Evolutionary conservation across 176 grass and related monocot species (phyloP), one percentile per base, ranked within the genome.

Genomic region (Aegilops longissima): DNA sequence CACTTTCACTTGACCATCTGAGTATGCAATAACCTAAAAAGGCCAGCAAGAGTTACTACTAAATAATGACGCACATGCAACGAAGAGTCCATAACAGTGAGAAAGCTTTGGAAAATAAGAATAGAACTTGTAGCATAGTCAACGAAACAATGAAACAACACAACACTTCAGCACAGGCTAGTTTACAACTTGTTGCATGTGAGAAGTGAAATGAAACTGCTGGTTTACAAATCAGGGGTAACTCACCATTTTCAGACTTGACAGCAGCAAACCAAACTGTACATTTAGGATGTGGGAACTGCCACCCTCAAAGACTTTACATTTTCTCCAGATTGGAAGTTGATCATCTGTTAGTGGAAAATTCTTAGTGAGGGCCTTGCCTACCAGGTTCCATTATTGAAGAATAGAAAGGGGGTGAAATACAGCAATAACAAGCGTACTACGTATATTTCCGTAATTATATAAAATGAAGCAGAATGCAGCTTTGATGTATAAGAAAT

Each of bases 1-100:
- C 20, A 96, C 86, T 85, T 96, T 98, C n/a, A 96, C 92, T 90
- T 93, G 90, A 73, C 97, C 92, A 93, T 98, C 89, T 84, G 97
- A 94, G 89, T 93, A 93, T 63, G 97, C 90, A 83, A 81, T 87
- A 89, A 99, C 88, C 97, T 99, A 79, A 10, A 71, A n/a, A 80
- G 49, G 77, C 5, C 77, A 61, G 49, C 58, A 89, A 80, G 66
- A 77, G 77, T 83, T 70, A 71, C 77, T 75, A 45, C 76, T 1
- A 87, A n/a, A 18, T 24, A 88, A 79, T 30, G 14, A 78, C 18
- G 47, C 49, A 38, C 5, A 74, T 76, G 73, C 16, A 82, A 68
- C 51, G 33, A 78, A 14, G 24, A 64, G 35, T 40, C 33, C 81
- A 92, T 24, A 79, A 10, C 13, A 78, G 85, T 40, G 42, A 18